Conservation (phyloP, 495 filamentous ascomycete species). For the Daldinia concentrica region DNA sequence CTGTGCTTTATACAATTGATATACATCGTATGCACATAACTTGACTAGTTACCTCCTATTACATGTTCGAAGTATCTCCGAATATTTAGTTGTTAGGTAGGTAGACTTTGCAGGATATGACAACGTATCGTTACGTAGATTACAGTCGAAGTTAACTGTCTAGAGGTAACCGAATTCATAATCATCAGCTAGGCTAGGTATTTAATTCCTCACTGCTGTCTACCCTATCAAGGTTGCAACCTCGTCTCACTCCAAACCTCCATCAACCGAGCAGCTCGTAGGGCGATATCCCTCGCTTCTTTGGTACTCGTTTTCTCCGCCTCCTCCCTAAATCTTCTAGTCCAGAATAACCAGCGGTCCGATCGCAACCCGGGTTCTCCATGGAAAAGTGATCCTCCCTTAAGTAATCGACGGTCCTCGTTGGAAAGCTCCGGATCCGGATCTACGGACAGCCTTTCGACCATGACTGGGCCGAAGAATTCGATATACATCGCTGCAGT, state of each 20-base stretch:
- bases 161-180: too few relatives aligned
- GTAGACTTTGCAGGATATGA: too few relatives aligned
- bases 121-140: not conserved
- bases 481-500: conserved; percentile 44
- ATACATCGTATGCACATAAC: too few relatives aligned
- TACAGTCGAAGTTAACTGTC: not conserved
- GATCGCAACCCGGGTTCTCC: conserved; percentile 28
- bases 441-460: conserved; percentile 26
- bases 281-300: conserved; percentile 32
- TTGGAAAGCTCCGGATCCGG: conserved; percentile 31
- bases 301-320: conserved; percentile 23
- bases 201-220: not conserved
- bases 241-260: conserved; percentile 31
- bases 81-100: too few relatives aligned
- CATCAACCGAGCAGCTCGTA: conserved; percentile 42
- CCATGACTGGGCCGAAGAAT: conserved; percentile 34
- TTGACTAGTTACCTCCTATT: too few relatives aligned
- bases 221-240: not conserved
- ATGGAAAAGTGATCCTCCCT: conserved; percentile 31
- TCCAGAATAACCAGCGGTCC: conserved; percentile 43
- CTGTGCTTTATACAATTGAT: too few relatives aligned
- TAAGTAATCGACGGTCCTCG: conserved; percentile 15
- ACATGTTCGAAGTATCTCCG: too few relatives aligned
- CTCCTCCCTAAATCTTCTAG: conserved; percentile 30
- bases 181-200: too few relatives aligned